Conservation (phyloP, 2,329 filamentous ascomycete genomes). For the Sclerotinia trifoliorum region DNA sequence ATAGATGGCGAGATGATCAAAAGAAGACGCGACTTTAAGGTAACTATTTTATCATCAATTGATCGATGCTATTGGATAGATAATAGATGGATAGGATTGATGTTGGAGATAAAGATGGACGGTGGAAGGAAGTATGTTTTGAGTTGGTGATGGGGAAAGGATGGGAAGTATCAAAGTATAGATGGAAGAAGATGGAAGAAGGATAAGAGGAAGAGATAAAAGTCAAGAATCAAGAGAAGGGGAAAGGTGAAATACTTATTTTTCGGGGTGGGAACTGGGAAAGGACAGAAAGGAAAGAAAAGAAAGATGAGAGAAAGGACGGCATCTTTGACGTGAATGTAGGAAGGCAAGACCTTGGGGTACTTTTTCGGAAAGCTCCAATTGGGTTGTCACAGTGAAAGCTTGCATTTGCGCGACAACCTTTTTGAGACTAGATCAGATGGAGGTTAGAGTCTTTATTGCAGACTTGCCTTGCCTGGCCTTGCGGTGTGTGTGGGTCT, state of each 20-base stretch:
- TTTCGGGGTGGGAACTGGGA: slow-evolving; percentile 1
- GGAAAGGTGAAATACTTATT: slow-evolving; percentile 27
- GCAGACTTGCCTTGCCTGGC: not conserved
- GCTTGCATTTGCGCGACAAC: slow-evolving; percentile 19
- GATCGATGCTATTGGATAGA: slow-evolving; percentile 21
- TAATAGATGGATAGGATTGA: slow-evolving; percentile 9
- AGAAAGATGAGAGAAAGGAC: slow-evolving; percentile 20
- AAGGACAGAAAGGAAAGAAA: slow-evolving; percentile 20
- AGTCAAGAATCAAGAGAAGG: slow-evolving; percentile 15
- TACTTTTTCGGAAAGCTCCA: slow-evolving; percentile 26
- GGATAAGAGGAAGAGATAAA: slow-evolving; percentile 14
- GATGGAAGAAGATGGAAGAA: slow-evolving; percentile 15
- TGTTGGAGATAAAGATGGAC: slow-evolving; percentile 4
- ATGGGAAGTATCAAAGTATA: slow-evolving; percentile 8
- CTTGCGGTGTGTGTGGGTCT: not conserved
- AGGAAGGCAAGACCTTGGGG: slow-evolving; percentile 22
- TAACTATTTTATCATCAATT: slow-evolving; percentile 18
- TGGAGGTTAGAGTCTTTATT: not conserved
- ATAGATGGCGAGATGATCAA: not conserved
- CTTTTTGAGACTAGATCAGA: slow-evolving; percentile 17
- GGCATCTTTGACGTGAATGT: slow-evolving; percentile 5
- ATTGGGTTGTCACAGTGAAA: slow-evolving; percentile 23
- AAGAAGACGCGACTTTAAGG: slow-evolving; percentile 7
- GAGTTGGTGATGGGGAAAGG: not conserved
- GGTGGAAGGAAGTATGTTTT: not conserved